Evolutionary conservation across 352 stramenopile genomes (phyloP).

Genomic region (Lagenidium giganteum): DNA sequence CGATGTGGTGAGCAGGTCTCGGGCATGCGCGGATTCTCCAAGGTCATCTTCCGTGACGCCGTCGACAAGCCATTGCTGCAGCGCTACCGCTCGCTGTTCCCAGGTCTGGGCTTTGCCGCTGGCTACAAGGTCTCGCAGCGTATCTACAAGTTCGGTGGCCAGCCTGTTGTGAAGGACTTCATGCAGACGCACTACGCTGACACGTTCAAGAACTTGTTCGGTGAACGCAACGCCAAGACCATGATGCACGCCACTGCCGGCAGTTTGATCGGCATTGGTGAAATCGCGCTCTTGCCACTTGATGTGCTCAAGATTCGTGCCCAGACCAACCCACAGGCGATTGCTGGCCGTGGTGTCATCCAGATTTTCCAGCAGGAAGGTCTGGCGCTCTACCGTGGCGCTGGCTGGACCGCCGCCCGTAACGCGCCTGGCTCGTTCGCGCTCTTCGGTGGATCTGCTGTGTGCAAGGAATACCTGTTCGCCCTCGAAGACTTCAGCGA

Average conservation of each 20-base stretch:
- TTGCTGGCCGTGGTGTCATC: slow-evolving; percentile 87
- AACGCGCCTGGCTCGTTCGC: slow-evolving; percentile 95
- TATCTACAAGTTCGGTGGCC: slow-evolving; percentile 96
- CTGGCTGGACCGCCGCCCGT: slow-evolving; percentile 88
- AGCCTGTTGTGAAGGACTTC: slow-evolving; percentile 92
- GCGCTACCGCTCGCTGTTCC: slow-evolving; percentile 88
- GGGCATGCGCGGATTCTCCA: slow-evolving; percentile 44
- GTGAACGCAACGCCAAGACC: slow-evolving; percentile 90
- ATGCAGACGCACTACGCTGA: slow-evolving; percentile 86
- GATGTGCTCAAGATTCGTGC: slow-evolving; percentile 97
- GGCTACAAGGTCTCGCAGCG: slow-evolving; percentile 96
- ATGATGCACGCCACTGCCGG: slow-evolving; percentile 92
- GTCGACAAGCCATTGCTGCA: slow-evolving; percentile 68
- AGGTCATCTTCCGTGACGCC: slow-evolving; percentile 89
- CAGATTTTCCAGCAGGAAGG: slow-evolving; percentile 92
- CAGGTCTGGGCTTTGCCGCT: slow-evolving; percentile 90
- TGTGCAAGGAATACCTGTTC: slow-evolving; percentile 90
- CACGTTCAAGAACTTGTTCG: slow-evolving; percentile 88
- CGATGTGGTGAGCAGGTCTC: too few relatives aligned
- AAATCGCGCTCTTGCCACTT: slow-evolving; percentile 93
- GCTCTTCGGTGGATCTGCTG: slow-evolving; percentile 90
- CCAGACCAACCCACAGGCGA: slow-evolving; percentile 92
- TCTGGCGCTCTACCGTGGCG: slow-evolving; percentile 88
- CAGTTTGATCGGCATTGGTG: slow-evolving; percentile 92
- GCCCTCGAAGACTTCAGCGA: slow-evolving; percentile 87